These are phyloP conservation scores for Hygrocybe punicea DNA, from an alignment of 768 basidiomycete species.

Conservation along the genomic window DNA sequence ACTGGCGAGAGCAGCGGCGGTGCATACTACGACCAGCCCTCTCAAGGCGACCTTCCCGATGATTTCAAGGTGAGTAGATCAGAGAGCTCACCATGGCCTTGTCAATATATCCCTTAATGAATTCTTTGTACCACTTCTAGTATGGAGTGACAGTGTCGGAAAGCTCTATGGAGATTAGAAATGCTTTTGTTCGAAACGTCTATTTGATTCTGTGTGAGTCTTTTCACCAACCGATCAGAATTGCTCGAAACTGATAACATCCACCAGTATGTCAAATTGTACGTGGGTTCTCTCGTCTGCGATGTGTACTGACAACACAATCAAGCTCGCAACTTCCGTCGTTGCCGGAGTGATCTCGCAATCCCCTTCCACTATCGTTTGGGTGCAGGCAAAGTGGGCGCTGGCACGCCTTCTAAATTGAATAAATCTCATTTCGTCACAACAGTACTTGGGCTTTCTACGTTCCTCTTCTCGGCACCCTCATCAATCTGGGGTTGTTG, in stretches of 20 bases:
- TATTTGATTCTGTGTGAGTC: constrained; percentile 83
- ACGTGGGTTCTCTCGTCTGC: constrained; percentile 21
- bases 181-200: constrained; percentile 87
- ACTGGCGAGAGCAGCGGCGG: constrained; percentile 17
- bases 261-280: constrained; percentile 68
- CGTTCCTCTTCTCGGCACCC: constrained; percentile 70
- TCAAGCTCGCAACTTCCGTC: constrained; percentile 67
- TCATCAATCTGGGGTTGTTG: constrained; percentile 74
- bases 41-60: constrained; percentile 73
- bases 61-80: constrained; percentile 99
- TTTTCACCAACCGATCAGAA: too few species aligned
- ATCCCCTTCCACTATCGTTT: constrained; percentile 55
- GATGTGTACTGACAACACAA: neutral
- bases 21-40: constrained; percentile 73
- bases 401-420: too few species aligned
- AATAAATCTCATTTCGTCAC: neutral
- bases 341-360: constrained; percentile 71
- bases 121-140: too few species aligned
- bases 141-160: constrained; percentile 81
- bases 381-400: constrained; percentile 72
- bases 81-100: too few species aligned
- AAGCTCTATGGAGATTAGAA: constrained; percentile 71
- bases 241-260: neutral
- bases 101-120: too few species aligned
- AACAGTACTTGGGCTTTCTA: constrained; percentile 76